Percentiles rank a stretch among this genome's conserved stretches.
These are phyloP conservation scores for Talaromyces pinophilus DNA, from an alignment of 2,329 filamentous ascomycete species.

Conservation along the genomic window DNA sequence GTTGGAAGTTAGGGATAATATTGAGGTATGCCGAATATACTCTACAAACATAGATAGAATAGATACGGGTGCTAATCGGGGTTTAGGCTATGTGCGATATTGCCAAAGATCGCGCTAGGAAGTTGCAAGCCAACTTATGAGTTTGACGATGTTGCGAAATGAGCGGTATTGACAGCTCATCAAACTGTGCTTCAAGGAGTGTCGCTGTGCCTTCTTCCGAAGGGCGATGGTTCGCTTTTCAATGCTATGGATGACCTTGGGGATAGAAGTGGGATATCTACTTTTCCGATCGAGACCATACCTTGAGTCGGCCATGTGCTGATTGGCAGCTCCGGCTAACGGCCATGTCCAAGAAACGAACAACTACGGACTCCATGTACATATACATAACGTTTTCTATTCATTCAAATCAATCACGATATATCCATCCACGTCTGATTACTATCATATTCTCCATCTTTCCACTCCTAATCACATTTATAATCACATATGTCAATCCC, in stretches of 20 bases:
- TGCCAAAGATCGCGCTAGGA: conserved; percentile 73
- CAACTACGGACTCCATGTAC: neutral
- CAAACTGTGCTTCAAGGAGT: neutral
- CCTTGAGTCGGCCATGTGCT: neutral
- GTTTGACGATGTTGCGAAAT: neutral
- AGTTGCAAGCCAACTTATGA: conserved; percentile 47
- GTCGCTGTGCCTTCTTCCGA: neutral
- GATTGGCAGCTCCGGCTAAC: neutral
- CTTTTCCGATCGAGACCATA: neutral
- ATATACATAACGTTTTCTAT: neutral
- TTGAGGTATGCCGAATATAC: conserved; percentile 60
- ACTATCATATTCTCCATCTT: neutral
- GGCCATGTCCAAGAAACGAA: neutral
- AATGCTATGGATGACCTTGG: neutral
- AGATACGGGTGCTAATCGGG: too few species aligned
- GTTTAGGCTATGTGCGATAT: conserved; percentile 89
- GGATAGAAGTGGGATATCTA: neutral
- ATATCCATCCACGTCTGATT: neutral
- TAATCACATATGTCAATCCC: conserved; percentile 1
- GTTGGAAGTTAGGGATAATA: conserved; percentile 70
- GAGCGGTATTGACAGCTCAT: neutral
- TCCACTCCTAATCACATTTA: neutral
- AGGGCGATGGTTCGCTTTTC: neutral
- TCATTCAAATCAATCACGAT: neutral
- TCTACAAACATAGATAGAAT: too few species aligned